Conservation (phyloP, 306 rosid species). For the Nissolia schottii region DNA sequence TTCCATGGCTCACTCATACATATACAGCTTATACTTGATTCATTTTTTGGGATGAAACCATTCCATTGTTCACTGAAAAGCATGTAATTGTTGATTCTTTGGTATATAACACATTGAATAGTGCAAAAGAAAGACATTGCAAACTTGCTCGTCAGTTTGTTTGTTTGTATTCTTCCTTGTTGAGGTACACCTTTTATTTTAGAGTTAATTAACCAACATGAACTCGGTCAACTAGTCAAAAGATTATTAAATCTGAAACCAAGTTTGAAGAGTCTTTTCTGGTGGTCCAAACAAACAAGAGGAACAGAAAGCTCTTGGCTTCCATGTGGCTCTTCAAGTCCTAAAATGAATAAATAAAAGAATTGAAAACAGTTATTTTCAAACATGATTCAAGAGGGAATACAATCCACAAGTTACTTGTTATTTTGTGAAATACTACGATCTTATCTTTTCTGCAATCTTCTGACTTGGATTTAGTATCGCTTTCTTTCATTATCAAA, state of each 20-base stretch:
- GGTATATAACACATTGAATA: neutral
- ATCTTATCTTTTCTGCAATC: too few relatives aligned
- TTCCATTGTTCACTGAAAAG: slow-evolving; percentile 21
- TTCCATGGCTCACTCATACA: slow-evolving; percentile 2
- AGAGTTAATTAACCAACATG: neutral
- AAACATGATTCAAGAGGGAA: too few relatives aligned
- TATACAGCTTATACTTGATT: slow-evolving; percentile 26
- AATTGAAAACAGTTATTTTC: too few relatives aligned
- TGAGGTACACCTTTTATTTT: neutral
- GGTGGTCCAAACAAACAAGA: neutral
- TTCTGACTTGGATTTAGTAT: neutral
- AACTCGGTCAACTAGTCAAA: neutral
- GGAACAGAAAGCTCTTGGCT: neutral
- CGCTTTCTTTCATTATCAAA: neutral
- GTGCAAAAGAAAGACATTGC: slow-evolving; percentile 17
- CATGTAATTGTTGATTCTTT: slow-evolving; percentile 5
- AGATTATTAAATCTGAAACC: neutral
- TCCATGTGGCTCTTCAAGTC: too few relatives aligned
- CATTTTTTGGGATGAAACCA: slow-evolving; percentile 26
- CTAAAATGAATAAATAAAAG: too few relatives aligned
- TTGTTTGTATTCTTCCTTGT: too few relatives aligned
- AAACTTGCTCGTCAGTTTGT: neutral
- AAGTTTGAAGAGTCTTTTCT: neutral
- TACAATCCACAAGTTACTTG: too few relatives aligned
- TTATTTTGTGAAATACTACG: too few relatives aligned